These are phyloP conservation scores for Pulveroboletus sp. DNA, from an alignment of 768 basidiomycete genomes.

Conservation along the genomic window DNA sequence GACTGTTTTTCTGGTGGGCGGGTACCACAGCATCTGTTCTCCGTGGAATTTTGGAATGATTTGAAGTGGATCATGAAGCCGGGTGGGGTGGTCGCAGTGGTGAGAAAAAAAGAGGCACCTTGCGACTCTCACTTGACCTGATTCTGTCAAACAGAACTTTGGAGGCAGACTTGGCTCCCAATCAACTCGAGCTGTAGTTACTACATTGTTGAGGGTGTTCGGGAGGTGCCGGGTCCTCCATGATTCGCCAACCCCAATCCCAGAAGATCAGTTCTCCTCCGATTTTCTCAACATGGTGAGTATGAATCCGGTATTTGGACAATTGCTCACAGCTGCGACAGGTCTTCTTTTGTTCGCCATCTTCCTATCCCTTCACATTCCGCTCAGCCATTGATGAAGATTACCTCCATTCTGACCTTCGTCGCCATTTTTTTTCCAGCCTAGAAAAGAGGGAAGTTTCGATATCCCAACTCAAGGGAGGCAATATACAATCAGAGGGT, in stretches of 20 bases:
- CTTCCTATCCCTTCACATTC: conserved; percentile 51
- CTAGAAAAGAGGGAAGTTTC: conserved; percentile 53
- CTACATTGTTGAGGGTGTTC: conserved; percentile 70
- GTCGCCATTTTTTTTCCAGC: conserved; percentile 52
- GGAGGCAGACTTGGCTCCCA: conserved; percentile 65
- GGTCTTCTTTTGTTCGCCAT: conserved; percentile 81
- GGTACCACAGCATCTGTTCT: conserved; percentile 84
- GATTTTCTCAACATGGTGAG: conserved; percentile 74
- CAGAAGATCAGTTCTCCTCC: conserved; percentile 42
- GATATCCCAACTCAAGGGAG: conserved; percentile 36
- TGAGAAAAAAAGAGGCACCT: conserved; percentile 36
- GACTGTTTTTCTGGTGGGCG: conserved; percentile 94
- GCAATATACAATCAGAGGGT: conserved; percentile 11
- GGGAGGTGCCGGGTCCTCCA: conserved; percentile 79
- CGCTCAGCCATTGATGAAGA: conserved; percentile 50
- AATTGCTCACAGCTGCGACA: conserved; percentile 27
- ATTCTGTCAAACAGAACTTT: conserved; percentile 57
- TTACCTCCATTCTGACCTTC: conserved; percentile 64
- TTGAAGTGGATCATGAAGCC: conserved; percentile 58
- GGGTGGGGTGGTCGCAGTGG: conserved; percentile 78
- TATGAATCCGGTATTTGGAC: neutral
- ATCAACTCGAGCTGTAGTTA: conserved; percentile 59
- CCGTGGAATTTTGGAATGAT: conserved; percentile 76
- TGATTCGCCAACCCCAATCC: conserved; percentile 48
- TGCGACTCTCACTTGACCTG: neutral